Conservation (phyloP, 345 rosid species). For the Physaria fendleri region DNA sequence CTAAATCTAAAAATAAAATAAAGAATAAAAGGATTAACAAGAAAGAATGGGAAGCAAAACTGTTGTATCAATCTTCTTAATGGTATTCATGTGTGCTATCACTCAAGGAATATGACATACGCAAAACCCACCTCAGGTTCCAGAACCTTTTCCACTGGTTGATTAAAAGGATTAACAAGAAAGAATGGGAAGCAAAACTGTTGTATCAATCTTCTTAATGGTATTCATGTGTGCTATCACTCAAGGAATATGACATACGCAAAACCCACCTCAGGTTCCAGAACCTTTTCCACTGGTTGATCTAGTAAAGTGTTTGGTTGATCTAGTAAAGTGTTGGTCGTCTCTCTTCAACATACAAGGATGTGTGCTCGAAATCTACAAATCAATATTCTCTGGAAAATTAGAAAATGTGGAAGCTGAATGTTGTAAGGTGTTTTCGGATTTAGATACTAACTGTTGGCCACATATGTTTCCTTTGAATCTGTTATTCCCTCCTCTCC, state of each 20-base stretch:
- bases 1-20: no score
- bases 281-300: background rate
- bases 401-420: background rate
- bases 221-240: background rate
- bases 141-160: background rate
- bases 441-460: no score
- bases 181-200: background rate
- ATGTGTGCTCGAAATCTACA: constrained; percentile 17
- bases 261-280: background rate
- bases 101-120: background rate
- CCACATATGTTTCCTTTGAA: no score
- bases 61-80: background rate
- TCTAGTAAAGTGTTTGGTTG: no score
- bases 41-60: background rate
- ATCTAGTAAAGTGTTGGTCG: constrained; percentile 20
- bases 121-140: background rate
- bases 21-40: background rate
- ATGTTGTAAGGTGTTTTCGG: no score
- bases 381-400: constrained; percentile 5
- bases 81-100: background rate
- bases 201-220: background rate
- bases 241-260: background rate
- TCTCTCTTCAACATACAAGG: constrained; percentile 10
- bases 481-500: no score
- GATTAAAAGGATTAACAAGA: background rate